Evolutionary conservation across 371 early-diverging fungal species (phyloP).

Genomic region (Circinella minor): DNA sequence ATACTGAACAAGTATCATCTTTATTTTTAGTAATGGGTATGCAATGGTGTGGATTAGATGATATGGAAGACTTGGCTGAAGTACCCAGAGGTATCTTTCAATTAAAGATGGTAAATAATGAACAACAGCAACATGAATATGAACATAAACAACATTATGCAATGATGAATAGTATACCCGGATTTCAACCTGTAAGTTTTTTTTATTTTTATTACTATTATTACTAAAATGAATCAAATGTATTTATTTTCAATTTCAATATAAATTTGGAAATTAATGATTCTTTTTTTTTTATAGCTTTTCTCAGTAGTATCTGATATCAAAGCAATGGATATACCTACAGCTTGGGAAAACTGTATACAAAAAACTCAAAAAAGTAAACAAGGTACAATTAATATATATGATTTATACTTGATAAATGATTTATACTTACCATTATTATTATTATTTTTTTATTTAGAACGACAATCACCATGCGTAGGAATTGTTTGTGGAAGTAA

Average conservation of each 20-base stretch:
- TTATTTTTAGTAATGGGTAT: constrained; percentile 45
- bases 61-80: constrained; percentile 46
- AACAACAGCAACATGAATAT: neutral
- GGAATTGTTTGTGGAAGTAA: constrained; percentile 70
- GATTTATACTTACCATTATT: neutral
- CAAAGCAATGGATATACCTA: neutral
- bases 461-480: constrained; percentile 39
- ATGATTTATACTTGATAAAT: too few species aligned
- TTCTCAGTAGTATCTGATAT: neutral
- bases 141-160: too few species aligned
- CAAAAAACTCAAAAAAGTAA: neutral
- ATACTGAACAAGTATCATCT: neutral
- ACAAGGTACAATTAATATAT: neutral
- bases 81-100: constrained; percentile 47
- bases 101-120: neutral
- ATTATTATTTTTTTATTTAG: neutral
- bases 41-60: constrained; percentile 42
- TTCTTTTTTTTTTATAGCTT: neutral
- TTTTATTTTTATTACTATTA: neutral
- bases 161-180: constrained; percentile 20
- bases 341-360: neutral
- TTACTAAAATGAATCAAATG: too few species aligned
- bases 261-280: neutral
- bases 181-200: constrained; percentile 34
- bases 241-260: too few species aligned